Conservation (phyloP, 768 basidiomycete species). For the Chalciporus chontae region DNA sequence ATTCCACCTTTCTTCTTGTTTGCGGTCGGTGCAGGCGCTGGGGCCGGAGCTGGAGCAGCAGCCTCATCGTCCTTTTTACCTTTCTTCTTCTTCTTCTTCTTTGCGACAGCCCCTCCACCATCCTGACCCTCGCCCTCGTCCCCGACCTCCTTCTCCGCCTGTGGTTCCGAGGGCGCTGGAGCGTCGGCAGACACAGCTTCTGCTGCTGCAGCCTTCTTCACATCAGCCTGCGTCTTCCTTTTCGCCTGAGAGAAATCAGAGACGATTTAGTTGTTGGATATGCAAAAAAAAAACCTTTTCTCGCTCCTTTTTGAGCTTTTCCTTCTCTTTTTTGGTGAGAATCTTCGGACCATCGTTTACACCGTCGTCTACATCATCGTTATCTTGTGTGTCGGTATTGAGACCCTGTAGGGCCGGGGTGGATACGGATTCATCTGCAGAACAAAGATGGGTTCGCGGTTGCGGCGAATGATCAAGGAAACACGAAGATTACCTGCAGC, state of each 20-base stretch:
- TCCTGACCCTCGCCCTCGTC: conserved; percentile 68
- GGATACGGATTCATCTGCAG: conserved; percentile 22
- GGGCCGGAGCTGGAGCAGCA: conserved; percentile 31
- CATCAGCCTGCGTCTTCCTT: conserved; percentile 83
- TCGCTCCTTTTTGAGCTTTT: conserved; percentile 93
- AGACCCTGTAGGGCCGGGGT: conserved; percentile 25
- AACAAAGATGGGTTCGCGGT: background rate
- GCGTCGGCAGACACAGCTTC: conserved; percentile 32
- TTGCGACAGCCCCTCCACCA: conserved; percentile 46
- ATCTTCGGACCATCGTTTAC: conserved; percentile 61
- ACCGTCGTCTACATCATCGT: conserved; percentile 44
- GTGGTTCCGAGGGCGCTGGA: conserved; percentile 27
- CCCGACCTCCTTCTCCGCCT: conserved; percentile 47
- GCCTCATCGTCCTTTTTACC: conserved; percentile 73
- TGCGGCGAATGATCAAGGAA: background rate
- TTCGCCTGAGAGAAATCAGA: conserved; percentile 45
- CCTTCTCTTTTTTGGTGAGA: conserved; percentile 94
- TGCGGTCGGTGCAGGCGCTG: conserved; percentile 35
- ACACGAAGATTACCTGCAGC: conserved; percentile 6
- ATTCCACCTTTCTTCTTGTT: conserved; percentile 77
- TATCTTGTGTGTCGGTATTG: conserved; percentile 32
- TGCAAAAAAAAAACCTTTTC: conserved; percentile 65
- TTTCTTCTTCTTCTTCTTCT: conserved; percentile 85
- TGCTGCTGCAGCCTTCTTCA: conserved; percentile 56
- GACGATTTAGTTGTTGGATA: conserved; percentile 1